phyloP scores from a whole-genome alignment of 2,329 filamentous ascomycete species.

The Penicillium psychrosexuale region DNA sequence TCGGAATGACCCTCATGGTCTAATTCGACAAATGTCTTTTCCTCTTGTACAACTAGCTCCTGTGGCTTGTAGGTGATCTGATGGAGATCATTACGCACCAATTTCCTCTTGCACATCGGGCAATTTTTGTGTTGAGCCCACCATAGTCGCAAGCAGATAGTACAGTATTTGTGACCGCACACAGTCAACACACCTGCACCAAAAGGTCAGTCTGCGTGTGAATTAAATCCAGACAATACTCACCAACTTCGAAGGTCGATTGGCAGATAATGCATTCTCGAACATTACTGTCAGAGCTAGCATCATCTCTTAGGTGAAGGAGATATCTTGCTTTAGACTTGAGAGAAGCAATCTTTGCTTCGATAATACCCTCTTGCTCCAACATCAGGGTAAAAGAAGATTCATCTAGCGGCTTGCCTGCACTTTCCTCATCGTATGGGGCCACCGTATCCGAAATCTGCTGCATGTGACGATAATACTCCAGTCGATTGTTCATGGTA shows the following conservation, averaged over 20 bases:
- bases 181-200: slow-evolving; percentile 56
- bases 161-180: slow-evolving; percentile 91
- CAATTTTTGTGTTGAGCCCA: slow-evolving; percentile 71
- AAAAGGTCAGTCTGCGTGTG: slow-evolving; percentile 4
- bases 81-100: slow-evolving; percentile 69
- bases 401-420: slow-evolving; percentile 56
- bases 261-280: slow-evolving; percentile 86
- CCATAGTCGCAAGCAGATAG: slow-evolving; percentile 80
- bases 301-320: slow-evolving; percentile 58
- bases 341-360: slow-evolving; percentile 58
- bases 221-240: slow-evolving; percentile 44
- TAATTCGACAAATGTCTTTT: slow-evolving; percentile 32
- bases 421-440: slow-evolving; percentile 63
- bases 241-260: slow-evolving; percentile 69
- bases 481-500: slow-evolving; percentile 79
- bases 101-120: slow-evolving; percentile 73
- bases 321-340: slow-evolving; percentile 76
- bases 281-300: slow-evolving; percentile 58
- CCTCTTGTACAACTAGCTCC: slow-evolving; percentile 65
- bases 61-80: slow-evolving; percentile 80
- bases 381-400: slow-evolving; percentile 44
- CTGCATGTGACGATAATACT: slow-evolving; percentile 89
- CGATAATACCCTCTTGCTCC: slow-evolving; percentile 51
- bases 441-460: slow-evolving; percentile 83
- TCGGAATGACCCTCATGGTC: slow-evolving; percentile 33